Conservation (phyloP, 148 eudicot species). For the Hydrangea macrophylla region DNA sequence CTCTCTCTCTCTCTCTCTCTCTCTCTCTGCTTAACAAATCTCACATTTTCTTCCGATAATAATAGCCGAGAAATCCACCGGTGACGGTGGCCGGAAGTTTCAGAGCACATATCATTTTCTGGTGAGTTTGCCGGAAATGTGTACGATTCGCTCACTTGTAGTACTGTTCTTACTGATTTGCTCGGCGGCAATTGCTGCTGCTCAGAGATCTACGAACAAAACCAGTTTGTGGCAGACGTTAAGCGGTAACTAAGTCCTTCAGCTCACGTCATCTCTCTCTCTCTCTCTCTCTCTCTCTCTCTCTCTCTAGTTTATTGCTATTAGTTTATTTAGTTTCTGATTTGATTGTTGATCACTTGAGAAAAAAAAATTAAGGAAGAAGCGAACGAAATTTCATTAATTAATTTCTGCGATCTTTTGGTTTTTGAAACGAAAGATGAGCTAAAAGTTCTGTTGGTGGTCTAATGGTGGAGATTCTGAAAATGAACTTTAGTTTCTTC, state of each 20-base stretch:
- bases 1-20: too few relatives aligned
- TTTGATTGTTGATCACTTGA: background rate
- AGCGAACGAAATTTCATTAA: too few relatives aligned
- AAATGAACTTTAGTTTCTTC: too few relatives aligned
- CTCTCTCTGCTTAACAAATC: too few relatives aligned
- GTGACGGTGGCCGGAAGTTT: too few relatives aligned
- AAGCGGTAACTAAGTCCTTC: constrained; percentile 25
- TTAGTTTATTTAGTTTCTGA: background rate
- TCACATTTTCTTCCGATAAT: too few relatives aligned
- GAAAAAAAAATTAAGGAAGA: background rate
- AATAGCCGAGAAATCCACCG: too few relatives aligned
- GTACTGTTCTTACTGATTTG: constrained; percentile 15
- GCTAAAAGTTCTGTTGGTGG: background rate
- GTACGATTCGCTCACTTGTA: constrained; percentile 11
- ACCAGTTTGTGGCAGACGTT: constrained; percentile 32
- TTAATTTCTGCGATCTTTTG: too few relatives aligned
- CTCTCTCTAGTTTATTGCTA: too few relatives aligned
- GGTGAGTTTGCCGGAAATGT: constrained; percentile 20
- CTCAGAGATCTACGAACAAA: constrained; percentile 23
- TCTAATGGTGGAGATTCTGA: too few relatives aligned
- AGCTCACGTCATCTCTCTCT: background rate
- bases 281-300: too few relatives aligned
- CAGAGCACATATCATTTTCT: too few relatives aligned
- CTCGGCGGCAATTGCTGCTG: constrained; percentile 23
- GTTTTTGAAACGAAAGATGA: background rate